phyloP scores from a whole-genome alignment of 1,284 basidiomycete species.

The Trichosporon sp. region DNA sequence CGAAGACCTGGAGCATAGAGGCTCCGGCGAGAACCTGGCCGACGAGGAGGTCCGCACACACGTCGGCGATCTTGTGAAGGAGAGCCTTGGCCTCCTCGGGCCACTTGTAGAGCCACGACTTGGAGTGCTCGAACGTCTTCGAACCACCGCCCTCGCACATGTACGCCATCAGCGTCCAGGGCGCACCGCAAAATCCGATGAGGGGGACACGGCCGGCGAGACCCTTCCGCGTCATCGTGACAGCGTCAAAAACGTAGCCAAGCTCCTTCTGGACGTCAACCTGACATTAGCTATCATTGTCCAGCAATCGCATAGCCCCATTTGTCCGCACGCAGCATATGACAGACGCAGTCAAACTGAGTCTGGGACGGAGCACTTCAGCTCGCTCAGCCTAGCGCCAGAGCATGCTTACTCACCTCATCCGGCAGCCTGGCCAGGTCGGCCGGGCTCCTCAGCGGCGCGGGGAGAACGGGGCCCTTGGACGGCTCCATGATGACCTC shows the following conservation, averaged over 20 bases:
- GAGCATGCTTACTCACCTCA: constrained; percentile 33
- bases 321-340: no score
- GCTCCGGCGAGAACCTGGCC: constrained; percentile 91
- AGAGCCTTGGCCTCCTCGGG: constrained; percentile 78
- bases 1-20: constrained; percentile 93
- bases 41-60: constrained; percentile 82
- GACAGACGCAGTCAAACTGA: no score
- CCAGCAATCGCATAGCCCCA: no score
- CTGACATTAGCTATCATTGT: neutral
- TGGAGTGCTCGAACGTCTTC: constrained; percentile 83
- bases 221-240: constrained; percentile 75
- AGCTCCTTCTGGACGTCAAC: constrained; percentile 81
- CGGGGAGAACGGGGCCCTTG: constrained; percentile 76
- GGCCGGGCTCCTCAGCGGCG: constrained; percentile 73
- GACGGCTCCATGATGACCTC: constrained; percentile 86
- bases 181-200: constrained; percentile 93
- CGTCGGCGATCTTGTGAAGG: constrained; percentile 73
- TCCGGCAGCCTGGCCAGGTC: constrained; percentile 68
- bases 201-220: constrained; percentile 84
- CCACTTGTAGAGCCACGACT: constrained; percentile 88
- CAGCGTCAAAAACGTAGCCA: constrained; percentile 86
- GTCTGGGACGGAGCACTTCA: no score
- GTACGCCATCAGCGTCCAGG: constrained; percentile 95
- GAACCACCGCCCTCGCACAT: constrained; percentile 94
- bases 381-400: no score